phyloP scores from a whole-genome alignment of 164 flowering plant genomes.

The Annona cherimola region DNA sequence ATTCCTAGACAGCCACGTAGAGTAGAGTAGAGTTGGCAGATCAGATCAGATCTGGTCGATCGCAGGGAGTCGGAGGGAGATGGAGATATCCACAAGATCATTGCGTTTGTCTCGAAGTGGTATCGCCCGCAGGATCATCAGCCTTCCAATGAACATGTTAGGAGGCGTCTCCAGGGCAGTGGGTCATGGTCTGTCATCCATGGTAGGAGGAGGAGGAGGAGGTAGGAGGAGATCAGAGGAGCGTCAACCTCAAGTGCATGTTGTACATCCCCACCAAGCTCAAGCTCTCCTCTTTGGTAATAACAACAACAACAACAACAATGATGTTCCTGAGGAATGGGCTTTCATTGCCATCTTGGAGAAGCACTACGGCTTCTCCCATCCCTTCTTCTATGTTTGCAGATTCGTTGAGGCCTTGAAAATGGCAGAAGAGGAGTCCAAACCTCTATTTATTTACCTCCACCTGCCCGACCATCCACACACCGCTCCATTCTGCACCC shows the following conservation, averaged over 20 bases:
- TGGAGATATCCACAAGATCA: constrained; percentile 4
- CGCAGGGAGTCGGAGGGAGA: not conserved
- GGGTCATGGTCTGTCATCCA: constrained; percentile 29
- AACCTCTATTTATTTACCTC: constrained; percentile 61
- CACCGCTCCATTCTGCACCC: constrained; percentile 48
- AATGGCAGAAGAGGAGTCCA: constrained; percentile 52
- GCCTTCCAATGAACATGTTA: constrained; percentile 49
- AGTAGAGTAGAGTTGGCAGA: no score
- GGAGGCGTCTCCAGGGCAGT: constrained; percentile 56
- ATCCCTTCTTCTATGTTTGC: constrained; percentile 65
- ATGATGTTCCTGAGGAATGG: constrained; percentile 34
- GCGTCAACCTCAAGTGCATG: constrained; percentile 1
- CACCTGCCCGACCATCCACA: constrained; percentile 69
- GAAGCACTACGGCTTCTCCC: constrained; percentile 46
- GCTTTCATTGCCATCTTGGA: constrained; percentile 48
- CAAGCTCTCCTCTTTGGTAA: constrained; percentile 15
- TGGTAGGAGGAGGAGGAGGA: constrained; percentile 22
- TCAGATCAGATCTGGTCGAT: not conserved
- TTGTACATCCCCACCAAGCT: not conserved
- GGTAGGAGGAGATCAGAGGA: not conserved
- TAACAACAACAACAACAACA: not conserved
- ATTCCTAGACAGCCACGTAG: no score
- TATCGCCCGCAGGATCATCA: constrained; percentile 46
- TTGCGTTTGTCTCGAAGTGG: not conserved
- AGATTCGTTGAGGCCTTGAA: constrained; percentile 44